Evolutionary conservation across 2,329 filamentous ascomycete genomes (phyloP), one percentile per base, ranked within the genome.

Genomic region (Balansia obtecta): DNA sequence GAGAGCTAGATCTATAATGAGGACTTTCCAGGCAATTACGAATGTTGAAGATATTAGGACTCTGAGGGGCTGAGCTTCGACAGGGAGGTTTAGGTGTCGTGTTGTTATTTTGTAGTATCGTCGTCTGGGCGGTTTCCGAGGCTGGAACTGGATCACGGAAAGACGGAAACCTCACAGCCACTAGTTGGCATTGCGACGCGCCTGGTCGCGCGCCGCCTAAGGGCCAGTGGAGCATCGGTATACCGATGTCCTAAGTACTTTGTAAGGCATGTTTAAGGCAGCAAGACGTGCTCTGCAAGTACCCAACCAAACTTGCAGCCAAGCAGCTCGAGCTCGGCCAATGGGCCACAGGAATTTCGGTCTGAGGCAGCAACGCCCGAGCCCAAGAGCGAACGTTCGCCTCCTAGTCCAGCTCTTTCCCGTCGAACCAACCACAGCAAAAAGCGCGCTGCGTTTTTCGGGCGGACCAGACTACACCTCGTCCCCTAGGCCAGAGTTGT

Each of bases 291-390:
- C 50, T n/a, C 45, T 51, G 13, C 34, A 52, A 50, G 63, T 63
- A 61, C 32, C 46, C 2, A 13, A 18, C 33, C 2, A 13, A 18
- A 34, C 15, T 34, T 27, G 4, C n/a, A 15, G 3, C 15, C 15
- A 15, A 37, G 15, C 34, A 37, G 34, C 34, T 37, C 6, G 11
- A 15, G 2, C 37, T 45, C 6, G 50, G 50, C 64, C 64, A 65
- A 65, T 65, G 52, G 59, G 57, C 54, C 47, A 34, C 52, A 48
- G 48, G 57, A 60, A 48, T 63, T 61, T 42, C 59, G 60, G 63
- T 63, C 63, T 65, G 63, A 66, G 63, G 64, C 63, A 66, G 60
- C 63, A 65, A 64, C 55, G 34, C 38, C 18, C 16, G 13, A 37
- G 43, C 49, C 44, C 43, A 22, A 10, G 20, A 22, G 20, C 20